Evolutionary conservation across 2,329 filamentous ascomycete genomes (phyloP), one percentile per base, ranked within the genome.

Genomic region (Fusarium pseudoanthophilum): DNA sequence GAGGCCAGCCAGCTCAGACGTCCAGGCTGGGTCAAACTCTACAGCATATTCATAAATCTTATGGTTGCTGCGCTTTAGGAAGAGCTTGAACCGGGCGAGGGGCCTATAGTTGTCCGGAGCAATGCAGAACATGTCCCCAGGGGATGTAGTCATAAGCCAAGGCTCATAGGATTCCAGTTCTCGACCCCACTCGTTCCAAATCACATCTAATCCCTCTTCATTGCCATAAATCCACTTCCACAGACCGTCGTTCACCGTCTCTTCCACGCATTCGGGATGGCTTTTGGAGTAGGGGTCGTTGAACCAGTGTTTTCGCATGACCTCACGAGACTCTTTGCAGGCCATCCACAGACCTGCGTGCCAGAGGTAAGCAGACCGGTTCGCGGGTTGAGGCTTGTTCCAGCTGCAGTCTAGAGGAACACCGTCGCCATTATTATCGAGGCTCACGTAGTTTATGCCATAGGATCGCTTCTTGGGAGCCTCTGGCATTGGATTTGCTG

Each of bases 181-280:
- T 24, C 4, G 48, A 7, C 5, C 1, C 16, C n/a, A 20, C 4
- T 0, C 6, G 15, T 34, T 11, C 16, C 32, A 52, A 3, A 4
- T 8, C 30, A 36, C 9, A 20, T 52, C 18, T 15, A 5, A 3
- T 2, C 2, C 18, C 13, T 37, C 11, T 53, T 21, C 5, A 15
- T 8, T 11, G 6, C 32, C 8, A 1, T 21, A 10, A 15, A 37
- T 16, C 32, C 18, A 53, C 11, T 16, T 37, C 11, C 49, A 11
- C 3, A 26, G 34, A 24, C 49, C 24, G 1, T 9, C 18, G 13
- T 28, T 53, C 7, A 36, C 24, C 10, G 8, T 4, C n/a, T 7
- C 5, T 14, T 37, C 32, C 49, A 36, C n/a, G 5, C 15, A 7
- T 14, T 36, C 18, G 5, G 2, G 32, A 32, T 10, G 6, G 7